Base-by-base conservation (phyloP, 2,329 filamentous ascomycete species). In the Sphaceloma murrayae region DNA sequence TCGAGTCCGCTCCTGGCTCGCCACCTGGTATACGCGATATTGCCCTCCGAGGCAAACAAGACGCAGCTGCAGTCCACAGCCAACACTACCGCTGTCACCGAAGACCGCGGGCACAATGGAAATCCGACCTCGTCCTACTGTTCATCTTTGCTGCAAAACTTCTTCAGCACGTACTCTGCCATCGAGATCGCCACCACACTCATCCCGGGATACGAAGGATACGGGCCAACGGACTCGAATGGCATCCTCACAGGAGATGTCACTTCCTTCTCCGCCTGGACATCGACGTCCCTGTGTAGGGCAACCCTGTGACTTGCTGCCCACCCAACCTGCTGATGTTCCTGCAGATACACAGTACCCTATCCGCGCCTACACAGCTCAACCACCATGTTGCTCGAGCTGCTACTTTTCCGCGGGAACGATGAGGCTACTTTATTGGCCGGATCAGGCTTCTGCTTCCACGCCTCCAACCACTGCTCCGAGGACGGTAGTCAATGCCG, bases 141-240 rank as follows among this genome's bases (percentile, higher is more conserved):
- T 26, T 19, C 22, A 11, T 40, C 36, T 7, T 19, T 40, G 4
- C 22, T 40, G n/a, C 36, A 40, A 14, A 13, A 40, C 6, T 40
- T 40, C 24, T 40, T 40, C 36, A 40, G 24, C 13, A 40, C 36
- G 11, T 40, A 40, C 16, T n/a, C 30, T 14, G 36, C 36, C 5
- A 46, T 43, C 2, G 24, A 38, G 27, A 27, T 49, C 14, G 48
- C 48, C 11, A 49, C 40, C 16, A 49, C 45, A 19, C 36, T 46
- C 3, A 34, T 43, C 26, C 46, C 48, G 16, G 46, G 48, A 43
- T 49, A 49, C 29, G 48, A 49, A 45, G 48, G 48, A 2, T 49
- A 45, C 32, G 48, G 48, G 34, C 45, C 48, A 7, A 49, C 48
- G 9, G 45, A 49, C 21, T 45, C 45, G 10, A 17, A 34, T 29